Percentiles rank a stretch among this genome's conserved stretches.
Evolutionary conservation across 129 eudicot species (phyloP).

Genomic region (Erigeron canadensis): DNA sequence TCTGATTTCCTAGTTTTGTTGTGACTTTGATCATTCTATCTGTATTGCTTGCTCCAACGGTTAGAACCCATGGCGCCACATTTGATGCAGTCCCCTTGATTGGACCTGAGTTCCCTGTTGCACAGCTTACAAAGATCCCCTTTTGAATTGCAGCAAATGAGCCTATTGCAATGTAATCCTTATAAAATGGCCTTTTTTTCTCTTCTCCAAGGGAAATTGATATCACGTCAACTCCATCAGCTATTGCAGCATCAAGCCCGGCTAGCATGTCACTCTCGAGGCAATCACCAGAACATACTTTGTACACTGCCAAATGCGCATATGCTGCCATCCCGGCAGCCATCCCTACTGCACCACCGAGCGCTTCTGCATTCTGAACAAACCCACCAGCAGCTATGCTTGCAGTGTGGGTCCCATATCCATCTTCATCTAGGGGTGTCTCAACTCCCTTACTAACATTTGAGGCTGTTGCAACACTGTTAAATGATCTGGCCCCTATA

Average conservation of each 20-base stretch:
- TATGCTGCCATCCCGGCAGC: constrained; percentile 33
- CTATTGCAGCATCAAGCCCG: constrained; percentile 30
- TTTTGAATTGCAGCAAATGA: constrained; percentile 28
- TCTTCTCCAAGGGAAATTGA: constrained; percentile 29
- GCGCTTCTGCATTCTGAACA: constrained; percentile 21
- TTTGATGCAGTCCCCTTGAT: neutral
- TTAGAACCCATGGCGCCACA: constrained; percentile 43
- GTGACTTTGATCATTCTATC: constrained; percentile 30
- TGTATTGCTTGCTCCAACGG: constrained; percentile 40
- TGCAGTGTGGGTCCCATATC: constrained; percentile 36
- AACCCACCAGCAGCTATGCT: constrained; percentile 35
- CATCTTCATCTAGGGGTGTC: constrained; percentile 24
- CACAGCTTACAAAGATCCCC: constrained; percentile 42
- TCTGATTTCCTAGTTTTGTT: constrained; percentile 24
- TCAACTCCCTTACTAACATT: neutral
- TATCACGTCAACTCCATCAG: constrained; percentile 35
- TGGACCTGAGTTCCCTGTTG: constrained; percentile 37
- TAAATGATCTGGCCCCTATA: constrained; percentile 20
- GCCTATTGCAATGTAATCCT: constrained; percentile 16
- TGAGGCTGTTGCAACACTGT: neutral
- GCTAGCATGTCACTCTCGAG: constrained; percentile 25
- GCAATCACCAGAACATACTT: constrained; percentile 19
- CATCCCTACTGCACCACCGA: constrained; percentile 31
- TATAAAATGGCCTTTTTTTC: neutral
- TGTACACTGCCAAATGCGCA: constrained; percentile 35